phyloP scores from a whole-genome alignment of 2,329 filamentous ascomycete species.

The Aureobasidium pullulans region DNA sequence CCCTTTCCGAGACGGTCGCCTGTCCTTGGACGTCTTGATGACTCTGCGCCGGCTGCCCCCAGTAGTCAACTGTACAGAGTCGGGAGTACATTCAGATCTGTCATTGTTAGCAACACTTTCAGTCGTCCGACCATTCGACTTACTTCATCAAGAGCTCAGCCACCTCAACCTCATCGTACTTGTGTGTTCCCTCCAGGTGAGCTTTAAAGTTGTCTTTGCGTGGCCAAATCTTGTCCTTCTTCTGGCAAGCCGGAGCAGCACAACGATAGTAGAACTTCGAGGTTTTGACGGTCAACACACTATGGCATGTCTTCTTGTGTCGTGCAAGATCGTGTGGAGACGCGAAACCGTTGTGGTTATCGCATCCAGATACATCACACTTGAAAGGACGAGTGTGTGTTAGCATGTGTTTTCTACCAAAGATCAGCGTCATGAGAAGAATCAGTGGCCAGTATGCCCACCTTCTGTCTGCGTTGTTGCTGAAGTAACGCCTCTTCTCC shows the following conservation, averaged over 20 bases:
- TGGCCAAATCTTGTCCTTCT: slow-evolving; percentile 11
- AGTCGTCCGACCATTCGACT: not conserved
- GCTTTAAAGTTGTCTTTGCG: slow-evolving; percentile 13
- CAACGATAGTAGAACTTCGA: slow-evolving; percentile 12
- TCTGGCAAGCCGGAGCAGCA: slow-evolving; percentile 7
- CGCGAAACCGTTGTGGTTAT: slow-evolving; percentile 9
- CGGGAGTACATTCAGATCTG: slow-evolving; percentile 1
- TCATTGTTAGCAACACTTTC: not conserved
- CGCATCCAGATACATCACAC: slow-evolving; percentile 3
- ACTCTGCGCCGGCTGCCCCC: not conserved
- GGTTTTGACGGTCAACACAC: slow-evolving; percentile 8
- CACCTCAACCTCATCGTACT: not conserved
- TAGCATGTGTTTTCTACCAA: slow-evolving; percentile 2
- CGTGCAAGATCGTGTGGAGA: slow-evolving; percentile 9
- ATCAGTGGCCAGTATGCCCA: not conserved
- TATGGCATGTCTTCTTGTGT: slow-evolving; percentile 12
- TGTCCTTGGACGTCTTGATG: not conserved
- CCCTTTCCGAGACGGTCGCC: not conserved
- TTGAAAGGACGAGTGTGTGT: slow-evolving; percentile 10
- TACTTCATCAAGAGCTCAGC: not conserved
- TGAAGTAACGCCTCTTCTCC: slow-evolving; percentile 3
- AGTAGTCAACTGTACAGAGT: not conserved
- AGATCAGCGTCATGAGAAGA: not conserved
- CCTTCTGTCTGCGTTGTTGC: slow-evolving; percentile 10
- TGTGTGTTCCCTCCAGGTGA: slow-evolving; percentile 11